These are phyloP conservation scores for Globisporangium iwayamae DNA, from an alignment of 352 stramenopile genomes.

Conservation along the genomic window DNA sequence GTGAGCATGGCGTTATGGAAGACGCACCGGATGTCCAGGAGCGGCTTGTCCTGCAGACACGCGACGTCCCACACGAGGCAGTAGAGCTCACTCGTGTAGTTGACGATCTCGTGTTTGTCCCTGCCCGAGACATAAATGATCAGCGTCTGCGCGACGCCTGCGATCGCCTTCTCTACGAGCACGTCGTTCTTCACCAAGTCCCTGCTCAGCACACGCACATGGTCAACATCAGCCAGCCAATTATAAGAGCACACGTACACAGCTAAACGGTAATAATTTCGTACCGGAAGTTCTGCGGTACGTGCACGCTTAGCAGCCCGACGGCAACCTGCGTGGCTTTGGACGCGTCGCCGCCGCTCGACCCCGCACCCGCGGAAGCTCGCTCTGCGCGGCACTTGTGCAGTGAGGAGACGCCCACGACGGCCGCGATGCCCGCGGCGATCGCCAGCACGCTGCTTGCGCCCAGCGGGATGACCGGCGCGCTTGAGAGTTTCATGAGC, in stretches of 20 bases:
- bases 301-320: conserved; percentile 46
- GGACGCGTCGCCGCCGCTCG: not conserved
- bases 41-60: conserved; percentile 45
- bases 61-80: conserved; percentile 66
- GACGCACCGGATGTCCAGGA: conserved; percentile 57
- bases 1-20: not conserved
- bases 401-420: conserved; percentile 45
- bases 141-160: conserved; percentile 40
- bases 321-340: conserved; percentile 28
- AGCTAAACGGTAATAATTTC: no score
- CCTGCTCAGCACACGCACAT: conserved; percentile 14
- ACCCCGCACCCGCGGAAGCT: not conserved
- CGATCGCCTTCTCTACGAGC: conserved; percentile 59
- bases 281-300: conserved; percentile 55
- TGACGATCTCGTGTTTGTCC: conserved; percentile 57
- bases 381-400: conserved; percentile 28
- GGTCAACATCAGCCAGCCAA: not conserved
- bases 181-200: conserved; percentile 72
- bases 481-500: conserved; percentile 34
- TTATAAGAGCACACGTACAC: not conserved
- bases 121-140: conserved; percentile 61
- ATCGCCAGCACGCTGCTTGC: conserved; percentile 38
- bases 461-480: conserved; percentile 27
- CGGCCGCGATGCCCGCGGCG: conserved; percentile 30
- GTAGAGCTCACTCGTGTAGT: conserved; percentile 80